Base-by-base conservation (phyloP, 2,329 filamentous ascomycete genomes). In the Nigrospora osmanthi region DNA sequence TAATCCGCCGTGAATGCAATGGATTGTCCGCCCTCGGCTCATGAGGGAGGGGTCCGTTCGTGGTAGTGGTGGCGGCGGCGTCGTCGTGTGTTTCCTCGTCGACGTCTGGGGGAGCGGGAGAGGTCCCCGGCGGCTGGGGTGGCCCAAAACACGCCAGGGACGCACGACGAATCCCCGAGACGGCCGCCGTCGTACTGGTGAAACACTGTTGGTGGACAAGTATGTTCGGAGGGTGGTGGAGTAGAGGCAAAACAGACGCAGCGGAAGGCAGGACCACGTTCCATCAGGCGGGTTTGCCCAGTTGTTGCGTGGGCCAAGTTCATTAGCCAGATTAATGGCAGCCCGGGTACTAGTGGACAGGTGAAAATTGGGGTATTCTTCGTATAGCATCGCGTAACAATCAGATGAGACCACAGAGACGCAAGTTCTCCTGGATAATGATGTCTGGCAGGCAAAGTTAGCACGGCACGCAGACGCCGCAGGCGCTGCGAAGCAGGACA, bases 361-460 rank as follows among this genome's bases (percentile, higher is more conserved):
- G 45, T 47, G 51, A 54, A 55, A 47, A 47, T 46, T 39, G 42
- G 41, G n/a, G 48, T 51, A 39, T 51, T 52, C 45, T 49, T 45
- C 51, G 45, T 43, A 40, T 51, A 46, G 45, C 40, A 36, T 47
- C 44, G 43, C 46, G 42, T 51, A 47, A 60, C 57, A 58, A 63
- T 84, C 85, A 96, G 79, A 97, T 96, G 67, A 97, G 76, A 78
- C 91, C 91, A 70, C 90, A 96, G 68, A 95, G 80, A 68, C 93
- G 86, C 54, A 98, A 82, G 73, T 98, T 98, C 73, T 97, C 93
- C 75, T 98, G 93, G 68, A 98, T 98, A 72, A 98, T 98, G 68
- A 98, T 98, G 72, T 98, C 93, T 95, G 55, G 2, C 23, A 7
- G 23, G 23, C 23, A 28, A 7, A 28, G 23, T 28, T 28, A 28